These are phyloP conservation scores for Fusarium guadeloupense DNA, from an alignment of 2,329 filamentous ascomycete species.

Conservation along the genomic window DNA sequence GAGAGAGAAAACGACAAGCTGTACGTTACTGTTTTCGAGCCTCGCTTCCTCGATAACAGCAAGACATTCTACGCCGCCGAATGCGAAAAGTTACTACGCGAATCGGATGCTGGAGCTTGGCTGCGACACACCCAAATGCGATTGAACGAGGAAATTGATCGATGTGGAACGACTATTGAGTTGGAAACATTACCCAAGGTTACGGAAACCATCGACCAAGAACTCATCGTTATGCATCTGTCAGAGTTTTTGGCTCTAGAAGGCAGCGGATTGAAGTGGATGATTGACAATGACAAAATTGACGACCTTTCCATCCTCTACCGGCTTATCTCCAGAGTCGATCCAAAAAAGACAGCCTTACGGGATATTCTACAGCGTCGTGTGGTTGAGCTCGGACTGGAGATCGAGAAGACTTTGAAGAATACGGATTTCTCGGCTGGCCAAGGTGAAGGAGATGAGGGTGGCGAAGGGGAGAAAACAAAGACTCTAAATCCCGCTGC, in stretches of 20 bases:
- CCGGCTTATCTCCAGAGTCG: conserved; percentile 79
- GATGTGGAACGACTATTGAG: conserved; percentile 85
- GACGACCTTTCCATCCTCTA: conserved; percentile 85
- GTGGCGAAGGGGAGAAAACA: conserved; percentile 52
- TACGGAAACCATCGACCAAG: conserved; percentile 77
- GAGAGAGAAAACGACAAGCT: conserved; percentile 83
- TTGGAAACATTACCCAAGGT: conserved; percentile 77
- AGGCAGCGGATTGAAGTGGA: conserved; percentile 81
- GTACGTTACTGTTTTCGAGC: conserved; percentile 86
- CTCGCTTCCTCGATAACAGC: conserved; percentile 76
- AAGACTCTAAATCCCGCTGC: conserved; percentile 63
- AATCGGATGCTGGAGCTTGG: conserved; percentile 84
- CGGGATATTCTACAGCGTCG: conserved; percentile 76
- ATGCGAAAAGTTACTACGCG: conserved; percentile 76
- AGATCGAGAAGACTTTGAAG: conserved; percentile 77
- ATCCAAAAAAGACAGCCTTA: conserved; percentile 75
- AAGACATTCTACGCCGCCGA: conserved; percentile 78
- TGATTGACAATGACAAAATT: conserved; percentile 89
- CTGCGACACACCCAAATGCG: conserved; percentile 78
- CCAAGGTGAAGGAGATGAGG: conserved; percentile 57
- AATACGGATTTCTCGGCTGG: conserved; percentile 62
- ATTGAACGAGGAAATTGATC: conserved; percentile 80
- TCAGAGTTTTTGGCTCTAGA: conserved; percentile 86
- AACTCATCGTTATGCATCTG: conserved; percentile 81
- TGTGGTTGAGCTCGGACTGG: conserved; percentile 80